These are phyloP conservation scores for Allantophomopsis lycopodina DNA, from an alignment of 2,329 filamentous ascomycete species.

Conservation along the genomic window DNA sequence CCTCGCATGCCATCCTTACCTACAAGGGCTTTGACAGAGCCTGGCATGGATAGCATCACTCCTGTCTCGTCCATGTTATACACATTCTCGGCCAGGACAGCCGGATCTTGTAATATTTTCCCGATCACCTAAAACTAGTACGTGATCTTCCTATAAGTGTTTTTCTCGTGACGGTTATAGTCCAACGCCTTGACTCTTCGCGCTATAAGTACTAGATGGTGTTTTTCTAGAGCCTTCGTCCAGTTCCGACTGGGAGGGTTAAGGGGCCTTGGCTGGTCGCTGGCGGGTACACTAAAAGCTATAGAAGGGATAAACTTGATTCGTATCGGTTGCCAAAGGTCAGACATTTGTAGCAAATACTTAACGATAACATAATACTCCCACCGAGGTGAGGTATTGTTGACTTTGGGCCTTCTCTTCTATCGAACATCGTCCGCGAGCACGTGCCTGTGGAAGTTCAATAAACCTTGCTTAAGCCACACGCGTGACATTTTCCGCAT, in stretches of 20 bases:
- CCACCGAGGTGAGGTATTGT: conserved; percentile 9
- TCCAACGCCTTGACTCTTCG: conserved; percentile 6
- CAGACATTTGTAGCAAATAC: conserved; percentile 4
- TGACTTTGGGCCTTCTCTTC: conserved; percentile 15
- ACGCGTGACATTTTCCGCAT: no score
- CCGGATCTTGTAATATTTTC: conserved; percentile 6
- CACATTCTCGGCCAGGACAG: conserved; percentile 7
- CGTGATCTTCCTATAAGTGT: conserved; percentile 18
- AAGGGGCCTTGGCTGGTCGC: conserved; percentile 3
- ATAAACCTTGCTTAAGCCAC: no score
- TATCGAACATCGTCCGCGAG: conserved; percentile 13
- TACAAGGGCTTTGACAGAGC: conserved; percentile 18
- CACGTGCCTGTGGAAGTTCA: no score
- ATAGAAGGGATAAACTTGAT: conserved; percentile 3
- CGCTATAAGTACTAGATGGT: conserved; percentile 7
- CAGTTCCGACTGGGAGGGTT: conserved; percentile 8
- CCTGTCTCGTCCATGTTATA: conserved; percentile 23
- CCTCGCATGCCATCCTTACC: conserved; percentile 11
- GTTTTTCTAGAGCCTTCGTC: conserved; percentile 7
- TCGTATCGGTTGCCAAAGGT: conserved; percentile 6
- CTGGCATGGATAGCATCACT: conserved; percentile 15
- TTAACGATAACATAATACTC: conserved; percentile 4
- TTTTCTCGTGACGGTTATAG: conserved; percentile 7
- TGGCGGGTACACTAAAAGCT: conserved; percentile 4
- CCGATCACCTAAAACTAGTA: conserved; percentile 19